These are phyloP conservation scores for Colletotrichum sidae DNA, from an alignment of 2,329 filamentous ascomycete species.

Conservation along the genomic window DNA sequence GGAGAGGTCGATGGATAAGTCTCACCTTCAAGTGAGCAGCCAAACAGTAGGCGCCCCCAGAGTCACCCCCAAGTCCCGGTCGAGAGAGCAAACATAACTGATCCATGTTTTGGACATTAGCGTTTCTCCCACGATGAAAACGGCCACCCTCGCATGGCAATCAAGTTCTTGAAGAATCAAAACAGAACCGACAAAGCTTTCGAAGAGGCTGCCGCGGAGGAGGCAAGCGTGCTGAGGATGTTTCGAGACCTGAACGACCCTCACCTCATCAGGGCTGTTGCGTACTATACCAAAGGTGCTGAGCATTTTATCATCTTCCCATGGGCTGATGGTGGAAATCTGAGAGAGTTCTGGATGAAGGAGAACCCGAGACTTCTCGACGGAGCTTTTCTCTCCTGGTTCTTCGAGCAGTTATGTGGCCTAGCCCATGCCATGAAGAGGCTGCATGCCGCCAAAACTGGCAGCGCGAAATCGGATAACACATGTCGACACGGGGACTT, in stretches of 20 bases:
- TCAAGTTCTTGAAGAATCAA: not conserved
- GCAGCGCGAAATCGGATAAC: not conserved
- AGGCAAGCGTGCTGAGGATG: not conserved
- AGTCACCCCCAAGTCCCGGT: not conserved
- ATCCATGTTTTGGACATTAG: not conserved
- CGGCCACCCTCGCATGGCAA: not conserved
- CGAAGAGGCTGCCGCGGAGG: not conserved
- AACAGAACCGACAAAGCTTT: not conserved
- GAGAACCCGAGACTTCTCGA: not conserved
- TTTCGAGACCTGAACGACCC: not conserved
- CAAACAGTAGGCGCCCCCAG: not conserved
- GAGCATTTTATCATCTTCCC: constrained; percentile 1
- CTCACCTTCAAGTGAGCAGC: not conserved
- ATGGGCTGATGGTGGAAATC: constrained; percentile 21
- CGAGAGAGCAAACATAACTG: not conserved
- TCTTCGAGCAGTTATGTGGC: constrained; percentile 6
- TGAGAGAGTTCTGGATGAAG: constrained; percentile 16
- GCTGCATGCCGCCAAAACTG: not conserved
- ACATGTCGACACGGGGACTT: constrained; percentile 15
- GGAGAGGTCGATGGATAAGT: not conserved
- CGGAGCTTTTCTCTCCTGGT: not conserved
- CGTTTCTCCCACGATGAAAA: not conserved
- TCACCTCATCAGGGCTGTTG: constrained; percentile 12
- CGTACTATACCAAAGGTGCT: not conserved
- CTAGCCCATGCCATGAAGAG: not conserved